phyloP scores from a whole-genome alignment of 2,329 filamentous ascomycete genomes.

The Sarocladium strictum region DNA sequence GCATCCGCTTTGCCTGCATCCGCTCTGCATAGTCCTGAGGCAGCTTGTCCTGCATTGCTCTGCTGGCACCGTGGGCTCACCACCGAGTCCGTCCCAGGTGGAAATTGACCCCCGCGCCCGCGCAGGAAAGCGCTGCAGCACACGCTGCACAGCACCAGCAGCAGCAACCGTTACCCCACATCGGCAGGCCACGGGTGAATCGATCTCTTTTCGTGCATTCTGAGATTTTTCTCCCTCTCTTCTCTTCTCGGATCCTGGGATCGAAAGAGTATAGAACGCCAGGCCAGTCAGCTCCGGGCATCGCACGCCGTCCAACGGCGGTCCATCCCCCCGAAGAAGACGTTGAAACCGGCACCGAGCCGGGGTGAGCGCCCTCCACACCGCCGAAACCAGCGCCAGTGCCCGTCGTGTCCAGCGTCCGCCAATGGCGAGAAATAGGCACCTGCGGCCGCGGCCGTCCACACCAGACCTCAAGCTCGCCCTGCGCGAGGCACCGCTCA shows the following conservation, averaged over 20 bases:
- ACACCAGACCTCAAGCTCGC: slow-evolving; percentile 33
- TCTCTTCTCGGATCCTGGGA: slow-evolving; percentile 2
- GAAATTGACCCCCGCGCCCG: slow-evolving; percentile 9
- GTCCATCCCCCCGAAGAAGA: background rate
- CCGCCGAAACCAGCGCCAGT: background rate
- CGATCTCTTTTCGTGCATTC: slow-evolving; percentile 8
- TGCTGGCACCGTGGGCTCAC: slow-evolving; percentile 19
- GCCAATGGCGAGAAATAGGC: slow-evolving; percentile 28
- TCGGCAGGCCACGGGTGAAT: slow-evolving; percentile 9
- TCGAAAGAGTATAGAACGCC: background rate
- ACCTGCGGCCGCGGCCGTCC: slow-evolving; percentile 28
- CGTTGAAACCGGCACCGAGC: background rate
- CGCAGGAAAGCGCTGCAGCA: background rate
- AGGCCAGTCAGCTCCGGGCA: background rate
- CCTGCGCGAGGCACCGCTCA: slow-evolving; percentile 10
- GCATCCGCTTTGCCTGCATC: background rate
- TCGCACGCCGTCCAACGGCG: background rate
- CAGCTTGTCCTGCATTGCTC: slow-evolving; percentile 23
- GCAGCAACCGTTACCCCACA: slow-evolving; percentile 4
- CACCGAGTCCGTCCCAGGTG: slow-evolving; percentile 6
- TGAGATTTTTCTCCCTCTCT: background rate
- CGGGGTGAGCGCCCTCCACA: slow-evolving; percentile 3
- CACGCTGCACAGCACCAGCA: slow-evolving; percentile 12
- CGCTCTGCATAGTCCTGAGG: slow-evolving; percentile 8
- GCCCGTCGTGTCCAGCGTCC: background rate